Evolutionary conservation across 2,329 filamentous ascomycete species (phyloP), one percentile per base, ranked within the genome.

Genomic region (Pestalotiopsis sp.): DNA sequence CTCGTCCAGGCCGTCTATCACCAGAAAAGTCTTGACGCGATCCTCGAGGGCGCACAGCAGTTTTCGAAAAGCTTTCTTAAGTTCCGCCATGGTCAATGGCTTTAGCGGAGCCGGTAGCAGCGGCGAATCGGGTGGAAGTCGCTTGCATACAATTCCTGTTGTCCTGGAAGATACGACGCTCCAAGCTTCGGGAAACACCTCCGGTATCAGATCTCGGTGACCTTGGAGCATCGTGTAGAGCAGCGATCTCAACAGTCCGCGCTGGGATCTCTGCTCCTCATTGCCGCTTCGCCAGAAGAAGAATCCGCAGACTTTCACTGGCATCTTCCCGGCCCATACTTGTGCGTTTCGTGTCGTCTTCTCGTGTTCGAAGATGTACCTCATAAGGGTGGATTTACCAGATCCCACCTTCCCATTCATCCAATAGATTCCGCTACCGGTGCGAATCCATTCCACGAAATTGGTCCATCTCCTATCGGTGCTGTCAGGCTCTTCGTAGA

Each of bases 361-460:
- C n/a, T 6, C 14, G 4, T 49, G 14, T 17, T 49, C 41, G n/a
- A 57, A 59, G 25, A 69, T 65, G 25, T 62, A 64, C 58, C 63
- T 69, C 61, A 69, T 66, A 1, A 66, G 40, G 23, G 68, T 69
- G 14, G 68, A 69, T 49, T 69, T 69, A 4, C 68, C 68, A 17
- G 68, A 69, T n/a, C 68, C 68, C 3, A 56, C 63, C 36, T 69
- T 69, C 9, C 68, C 68, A 57, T 66, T 69, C 17, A 69, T 36
- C 68, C 68, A 67, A 31, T 49, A 69, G 25, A 69, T n/a, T 14
- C 58, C 58, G n/a, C n/a, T 36, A 13, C 59, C 59, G 4, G 12
- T n/a, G 17, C 31, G 6, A n/a, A 62, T 25, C 59, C 59, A 62
- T 4, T 62, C 25, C 14, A 31, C 31, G 20, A 62, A 62, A 20